Evolutionary conservation across 257 asterid species (phyloP), one percentile per base, ranked within the genome.

Genomic region (Fraxinus anomala): DNA sequence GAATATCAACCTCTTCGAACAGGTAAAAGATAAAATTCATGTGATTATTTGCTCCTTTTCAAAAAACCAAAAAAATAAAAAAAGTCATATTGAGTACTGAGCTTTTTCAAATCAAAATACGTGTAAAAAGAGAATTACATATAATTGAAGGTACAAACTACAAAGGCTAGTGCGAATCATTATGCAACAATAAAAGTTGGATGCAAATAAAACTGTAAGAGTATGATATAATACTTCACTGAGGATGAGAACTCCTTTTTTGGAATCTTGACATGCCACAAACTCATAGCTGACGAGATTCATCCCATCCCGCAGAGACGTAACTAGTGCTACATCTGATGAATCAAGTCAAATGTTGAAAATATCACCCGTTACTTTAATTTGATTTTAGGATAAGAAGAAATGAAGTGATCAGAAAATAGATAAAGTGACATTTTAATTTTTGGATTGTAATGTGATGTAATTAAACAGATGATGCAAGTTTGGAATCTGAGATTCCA

Each of bases 261-360:
- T 92, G 54, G 93, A 86, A 78, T 88, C 97, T 85, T 95, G 99
- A 82, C 98, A 93, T 24, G 98, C 97, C 86, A 95, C 99, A 82
- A 90, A 95, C 91, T 95, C 99, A 85, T 95, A 95, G 90, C 99
- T 95, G 77, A 95, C 99, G 6, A 95, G 99, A 84, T 95, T 95
- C 99, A 95, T 95, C 77, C 99, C 99, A 83, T 95, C 99, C 80
- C 98, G 86, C 89, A 95, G 82, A 70, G 99, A 95, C 23, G 98
- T 95, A 79, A 95, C 97, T 68, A 95, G 96, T 68, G 99, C 97
- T 77, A 95, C 89, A 84, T 95, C 99, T 95, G 96, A 82, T 77
- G 73, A 87, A 73, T 70, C 66, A 81, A 76, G 80, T 80, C 69
- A 82, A 75, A 69, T 65, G 40, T 66, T 72, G 65, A 36, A 81